phyloP scores from a whole-genome alignment of 768 basidiomycete species.

The Rhodotorula graminis region DNA sequence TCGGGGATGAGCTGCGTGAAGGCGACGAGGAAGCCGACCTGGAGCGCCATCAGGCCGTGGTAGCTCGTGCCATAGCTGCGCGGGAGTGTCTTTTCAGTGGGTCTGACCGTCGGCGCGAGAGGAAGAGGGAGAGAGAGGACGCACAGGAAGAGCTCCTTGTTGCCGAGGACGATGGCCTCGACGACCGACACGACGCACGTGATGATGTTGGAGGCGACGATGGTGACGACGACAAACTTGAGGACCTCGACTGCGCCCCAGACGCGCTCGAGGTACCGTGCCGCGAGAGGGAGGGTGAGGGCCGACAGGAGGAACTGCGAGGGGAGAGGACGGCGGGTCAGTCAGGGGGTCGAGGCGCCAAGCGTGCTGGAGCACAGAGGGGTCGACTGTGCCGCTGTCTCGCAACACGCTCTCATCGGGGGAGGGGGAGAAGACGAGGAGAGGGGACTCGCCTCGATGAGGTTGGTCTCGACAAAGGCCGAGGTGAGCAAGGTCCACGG shows the following conservation, averaged over 20 bases:
- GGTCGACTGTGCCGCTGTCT: too few relatives aligned
- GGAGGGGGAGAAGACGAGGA: conserved; percentile 4
- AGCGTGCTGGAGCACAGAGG: too few relatives aligned
- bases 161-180: conserved; percentile 50
- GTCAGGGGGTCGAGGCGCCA: background rate
- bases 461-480: conserved; percentile 73
- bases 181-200: conserved; percentile 84
- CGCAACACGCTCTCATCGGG: background rate
- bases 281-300: conserved; percentile 70
- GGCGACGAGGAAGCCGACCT: conserved; percentile 82
- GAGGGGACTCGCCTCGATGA: conserved; percentile 66
- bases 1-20: conserved; percentile 98
- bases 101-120: background rate
- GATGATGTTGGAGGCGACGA: conserved; percentile 80
- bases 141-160: conserved; percentile 37
- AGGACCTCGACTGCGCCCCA: conserved; percentile 61
- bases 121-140: background rate
- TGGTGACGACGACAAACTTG: conserved; percentile 63
- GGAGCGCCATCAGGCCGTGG: conserved; percentile 87
- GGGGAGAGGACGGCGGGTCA: background rate
- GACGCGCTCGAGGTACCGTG: conserved; percentile 85
- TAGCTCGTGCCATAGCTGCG: conserved; percentile 79
- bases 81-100: background rate
- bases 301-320: conserved; percentile 69
- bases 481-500: conserved; percentile 95